A percentile compares a stretch with the other conserved stretches of the same genome.
phyloP scores from a whole-genome alignment of 495 filamentous ascomycete species.

The Lophium mytilinum region DNA sequence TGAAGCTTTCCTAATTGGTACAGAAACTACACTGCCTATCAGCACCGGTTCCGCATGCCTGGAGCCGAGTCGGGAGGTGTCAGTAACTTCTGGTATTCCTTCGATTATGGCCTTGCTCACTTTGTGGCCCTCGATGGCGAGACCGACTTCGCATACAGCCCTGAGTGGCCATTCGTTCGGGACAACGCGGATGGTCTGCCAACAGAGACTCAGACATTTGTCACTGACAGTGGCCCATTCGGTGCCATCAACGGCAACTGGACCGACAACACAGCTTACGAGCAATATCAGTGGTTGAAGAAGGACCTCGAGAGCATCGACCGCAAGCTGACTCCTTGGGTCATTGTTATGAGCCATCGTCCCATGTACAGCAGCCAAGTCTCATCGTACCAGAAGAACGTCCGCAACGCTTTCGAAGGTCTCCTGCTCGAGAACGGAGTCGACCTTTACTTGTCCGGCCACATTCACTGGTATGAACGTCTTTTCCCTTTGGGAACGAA shows the following conservation, averaged over 20 bases:
- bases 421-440: conserved; percentile 9
- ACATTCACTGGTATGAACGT: conserved; percentile 34
- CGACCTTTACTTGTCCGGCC: conserved; percentile 12
- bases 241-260: conserved; percentile 35
- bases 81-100: conserved; percentile 56
- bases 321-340: conserved; percentile 36
- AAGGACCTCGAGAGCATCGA: conserved; percentile 45
- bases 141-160: conserved; percentile 44
- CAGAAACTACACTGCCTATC: conserved; percentile 34
- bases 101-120: conserved; percentile 55
- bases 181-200: conserved; percentile 36
- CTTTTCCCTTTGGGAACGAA: conserved; percentile 34
- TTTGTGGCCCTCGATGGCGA: conserved; percentile 50
- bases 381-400: conserved; percentile 17
- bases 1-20: neutral
- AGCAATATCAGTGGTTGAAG: conserved; percentile 35
- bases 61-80: conserved; percentile 41
- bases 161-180: conserved; percentile 36
- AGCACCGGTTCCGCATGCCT: conserved; percentile 39
- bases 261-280: conserved; percentile 35
- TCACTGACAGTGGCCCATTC: conserved; percentile 46
- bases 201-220: conserved; percentile 37
- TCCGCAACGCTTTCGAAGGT: conserved; percentile 11
- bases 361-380: conserved; percentile 16
- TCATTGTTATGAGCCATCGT: conserved; percentile 8